These are phyloP conservation scores for Quercus mongolica DNA, from an alignment of 306 rosid genomes.

Conservation along the genomic window DNA sequence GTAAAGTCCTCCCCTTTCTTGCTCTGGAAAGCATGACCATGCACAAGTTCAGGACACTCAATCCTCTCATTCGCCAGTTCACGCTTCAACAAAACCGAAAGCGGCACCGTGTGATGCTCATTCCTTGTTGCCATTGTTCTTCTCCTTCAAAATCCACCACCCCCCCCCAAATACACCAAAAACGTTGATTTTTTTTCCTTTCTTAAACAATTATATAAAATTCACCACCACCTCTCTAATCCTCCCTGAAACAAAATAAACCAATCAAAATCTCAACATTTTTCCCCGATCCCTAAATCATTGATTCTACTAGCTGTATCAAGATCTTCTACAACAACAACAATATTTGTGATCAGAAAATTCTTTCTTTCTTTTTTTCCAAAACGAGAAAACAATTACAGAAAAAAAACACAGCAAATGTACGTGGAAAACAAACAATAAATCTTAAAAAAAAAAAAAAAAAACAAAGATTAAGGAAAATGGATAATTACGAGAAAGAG, in stretches of 20 bases:
- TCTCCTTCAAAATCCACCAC: constrained; percentile 3
- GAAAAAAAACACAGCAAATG: constrained; percentile 1
- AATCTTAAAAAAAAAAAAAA: constrained; percentile 1
- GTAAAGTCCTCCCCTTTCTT: constrained; percentile 97
- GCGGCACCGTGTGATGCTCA: constrained; percentile 85
- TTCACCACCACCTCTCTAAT: constrained; percentile 26
- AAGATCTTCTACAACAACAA: constrained; percentile 3
- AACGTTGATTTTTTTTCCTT: neutral
- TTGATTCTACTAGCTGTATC: neutral
- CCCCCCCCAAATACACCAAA: neutral
- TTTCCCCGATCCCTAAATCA: constrained; percentile 7
- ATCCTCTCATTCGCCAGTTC: constrained; percentile 84
- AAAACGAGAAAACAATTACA: neutral
- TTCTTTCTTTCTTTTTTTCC: neutral
- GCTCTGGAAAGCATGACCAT: constrained; percentile 89
- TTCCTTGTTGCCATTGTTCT: constrained; percentile 66
- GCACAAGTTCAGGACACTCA: constrained; percentile 81
- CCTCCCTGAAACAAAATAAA: constrained; percentile 35
- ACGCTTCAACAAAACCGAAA: constrained; percentile 87
- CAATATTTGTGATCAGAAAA: neutral
- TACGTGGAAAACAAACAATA: neutral
- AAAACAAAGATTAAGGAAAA: neutral
- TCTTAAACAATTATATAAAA: neutral
- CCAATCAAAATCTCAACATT: neutral
- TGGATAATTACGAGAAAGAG: constrained; percentile 29